phyloP scores from a whole-genome alignment of 2,329 filamentous ascomycete species.

The Colletotrichum plurivorum region DNA sequence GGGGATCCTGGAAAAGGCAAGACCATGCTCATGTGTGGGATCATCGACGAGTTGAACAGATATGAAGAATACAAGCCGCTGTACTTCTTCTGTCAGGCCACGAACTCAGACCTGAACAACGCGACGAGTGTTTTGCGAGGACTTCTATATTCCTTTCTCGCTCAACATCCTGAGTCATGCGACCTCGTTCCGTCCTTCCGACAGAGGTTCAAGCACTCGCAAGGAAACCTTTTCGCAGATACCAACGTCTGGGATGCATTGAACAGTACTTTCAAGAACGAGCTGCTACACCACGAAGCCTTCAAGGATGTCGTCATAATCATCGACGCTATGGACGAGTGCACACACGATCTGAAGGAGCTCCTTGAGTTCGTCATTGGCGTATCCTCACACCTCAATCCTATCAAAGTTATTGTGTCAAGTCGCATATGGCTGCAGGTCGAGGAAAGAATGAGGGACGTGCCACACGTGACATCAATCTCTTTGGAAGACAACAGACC shows the following conservation, averaged over 20 bases:
- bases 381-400: constrained; percentile 19
- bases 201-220: neutral
- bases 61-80: constrained; percentile 42
- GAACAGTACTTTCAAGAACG: constrained; percentile 50
- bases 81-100: constrained; percentile 61
- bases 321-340: constrained; percentile 45
- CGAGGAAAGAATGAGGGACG: constrained; percentile 47
- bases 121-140: constrained; percentile 58
- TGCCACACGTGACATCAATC: no score
- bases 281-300: constrained; percentile 44
- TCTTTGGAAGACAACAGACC: no score
- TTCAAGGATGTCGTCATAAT: constrained; percentile 51
- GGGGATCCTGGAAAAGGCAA: constrained; percentile 59
- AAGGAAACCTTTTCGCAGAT: neutral
- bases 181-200: neutral
- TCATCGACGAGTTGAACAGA: constrained; percentile 52
- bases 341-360: neutral
- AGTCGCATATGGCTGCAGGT: constrained; percentile 59
- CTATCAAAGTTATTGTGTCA: constrained; percentile 59
- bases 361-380: constrained; percentile 54
- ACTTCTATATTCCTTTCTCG: constrained; percentile 56
- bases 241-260: constrained; percentile 51
- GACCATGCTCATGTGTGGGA: constrained; percentile 57
- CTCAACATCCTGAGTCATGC: neutral
- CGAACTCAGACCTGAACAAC: constrained; percentile 53